Evolutionary conservation across 2,329 filamentous ascomycete genomes (phyloP), one percentile per base, ranked within the genome.

Genomic region (Trematosphaeria pertusa): DNA sequence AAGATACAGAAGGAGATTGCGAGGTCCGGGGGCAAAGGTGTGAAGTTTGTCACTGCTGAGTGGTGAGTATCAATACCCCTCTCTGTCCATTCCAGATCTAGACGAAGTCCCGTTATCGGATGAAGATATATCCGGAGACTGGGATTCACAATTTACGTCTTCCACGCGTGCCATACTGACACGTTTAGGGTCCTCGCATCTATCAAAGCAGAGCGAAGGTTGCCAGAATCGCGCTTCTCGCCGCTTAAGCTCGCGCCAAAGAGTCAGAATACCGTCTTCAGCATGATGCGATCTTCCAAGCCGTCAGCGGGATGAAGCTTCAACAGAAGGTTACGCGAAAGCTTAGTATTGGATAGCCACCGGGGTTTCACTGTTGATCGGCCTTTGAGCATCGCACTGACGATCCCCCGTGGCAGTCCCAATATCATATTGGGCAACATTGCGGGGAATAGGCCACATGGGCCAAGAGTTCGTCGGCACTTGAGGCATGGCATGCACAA

Each of bases 1-100:
- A 97, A 97, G 75, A 75, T 95, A 38, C 87, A 96, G 59, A 89
- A 83, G 69, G 92, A 96, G 75, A 87, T 95, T 45, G 72, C 76
- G 19, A 81, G 81, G 44, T 76, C 84, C 3, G 79, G 87, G 17
- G 89, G 89, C 9, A 84, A 83, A 53, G 84, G 82, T 19, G 79
- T 96, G 40, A 92, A 87, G 73, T 93, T 88, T 70, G 87, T 97
- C 43, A 84, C 81, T 40, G 89, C 87, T 19, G 87, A 95, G 60
- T 97, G 91, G 90, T 68, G 50, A 49, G 75, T 51, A n/a, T n/a
- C n/a, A n/a, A n/a, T n/a, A n/a, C n/a, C 26, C 19, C 14, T 1
- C 4, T n/a, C n/a, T 30, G 36, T 43, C 42, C 41, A 50, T 32
- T 48, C 47, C 43, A 40, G 41, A 17, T 58, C 38, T 43, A 18